Percentiles rank a stretch among this genome's conserved stretches.
Conservation (phyloP, 352 stramenopile species). For the Phytophthora capsici region DNA sequence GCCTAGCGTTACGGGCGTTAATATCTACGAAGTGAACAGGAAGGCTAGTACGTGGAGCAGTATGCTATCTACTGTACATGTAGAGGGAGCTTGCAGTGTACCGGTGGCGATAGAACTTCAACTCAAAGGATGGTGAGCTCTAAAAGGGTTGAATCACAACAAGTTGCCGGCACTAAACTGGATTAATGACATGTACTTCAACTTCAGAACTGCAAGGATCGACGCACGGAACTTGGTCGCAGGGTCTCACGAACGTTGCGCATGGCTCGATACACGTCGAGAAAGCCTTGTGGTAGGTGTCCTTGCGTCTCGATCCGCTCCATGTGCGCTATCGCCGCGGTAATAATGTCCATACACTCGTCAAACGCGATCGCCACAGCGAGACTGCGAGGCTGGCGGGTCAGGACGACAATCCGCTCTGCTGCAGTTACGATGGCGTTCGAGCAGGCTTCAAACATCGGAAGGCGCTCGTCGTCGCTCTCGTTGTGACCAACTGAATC, state of each 20-base stretch:
- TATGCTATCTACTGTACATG: not conserved
- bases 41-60: no score
- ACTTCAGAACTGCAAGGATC: slow-evolving; percentile 35
- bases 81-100: not conserved
- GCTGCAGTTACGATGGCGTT: slow-evolving; percentile 28
- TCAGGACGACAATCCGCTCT: slow-evolving; percentile 33
- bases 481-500: slow-evolving; percentile 2
- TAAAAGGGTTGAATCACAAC: not conserved
- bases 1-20: not conserved
- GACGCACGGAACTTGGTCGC: slow-evolving; percentile 34
- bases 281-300: slow-evolving; percentile 10
- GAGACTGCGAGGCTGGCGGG: slow-evolving; percentile 22
- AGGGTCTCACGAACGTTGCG: slow-evolving; percentile 31
- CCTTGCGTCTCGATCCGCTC: slow-evolving; percentile 19
- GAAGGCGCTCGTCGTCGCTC: not conserved
- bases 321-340: slow-evolving; percentile 35
- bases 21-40: not conserved
- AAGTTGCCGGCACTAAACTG: no score
- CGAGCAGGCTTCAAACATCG: slow-evolving; percentile 33
- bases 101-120: slow-evolving; percentile 12
- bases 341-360: slow-evolving; percentile 44
- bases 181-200: no score
- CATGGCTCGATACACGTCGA: slow-evolving; percentile 32
- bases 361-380: slow-evolving; percentile 41
- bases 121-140: slow-evolving; percentile 20